Percentiles rank a stretch among this genome's conserved stretches.
Conservation (phyloP, 139 green algal genomes). For the Chlamydomonas urium region DNA sequence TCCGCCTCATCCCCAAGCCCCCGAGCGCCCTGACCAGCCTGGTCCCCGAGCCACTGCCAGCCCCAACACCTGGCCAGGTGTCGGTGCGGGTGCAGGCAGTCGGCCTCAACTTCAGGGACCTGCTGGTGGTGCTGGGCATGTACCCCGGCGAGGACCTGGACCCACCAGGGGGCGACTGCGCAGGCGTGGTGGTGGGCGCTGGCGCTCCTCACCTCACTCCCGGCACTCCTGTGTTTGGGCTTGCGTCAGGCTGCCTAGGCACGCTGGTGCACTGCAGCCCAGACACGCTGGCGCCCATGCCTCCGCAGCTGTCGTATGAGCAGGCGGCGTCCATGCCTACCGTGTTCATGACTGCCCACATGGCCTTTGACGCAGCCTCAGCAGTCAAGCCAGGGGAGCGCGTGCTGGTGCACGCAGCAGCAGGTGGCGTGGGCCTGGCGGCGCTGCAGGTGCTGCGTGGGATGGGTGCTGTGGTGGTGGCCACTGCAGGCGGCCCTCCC, state of each 20-base stretch:
- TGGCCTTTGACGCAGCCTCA: slow-evolving; percentile 43
- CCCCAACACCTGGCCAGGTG: slow-evolving; percentile 25
- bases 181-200: slow-evolving; percentile 63
- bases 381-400: slow-evolving; percentile 24
- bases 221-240: slow-evolving; percentile 75
- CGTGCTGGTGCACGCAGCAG: slow-evolving; percentile 69
- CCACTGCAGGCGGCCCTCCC: slow-evolving; percentile 61
- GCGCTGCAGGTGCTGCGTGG: slow-evolving; percentile 53
- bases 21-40: slow-evolving; percentile 51
- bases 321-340: slow-evolving; percentile 71
- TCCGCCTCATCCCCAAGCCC: slow-evolving; percentile 42
- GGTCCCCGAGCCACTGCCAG: slow-evolving; percentile 27
- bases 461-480: slow-evolving; percentile 38
- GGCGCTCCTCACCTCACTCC: slow-evolving; percentile 11
- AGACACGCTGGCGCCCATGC: slow-evolving; percentile 58
- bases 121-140: slow-evolving; percentile 70
- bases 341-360: slow-evolving; percentile 75
- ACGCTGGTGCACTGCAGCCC: slow-evolving; percentile 45
- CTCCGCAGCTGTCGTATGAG: slow-evolving; percentile 57
- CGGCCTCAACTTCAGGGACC: slow-evolving; percentile 79
- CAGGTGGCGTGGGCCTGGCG: slow-evolving; percentile 75
- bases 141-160: slow-evolving; percentile 75
- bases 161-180: slow-evolving; percentile 68
- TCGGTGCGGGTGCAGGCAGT: slow-evolving; percentile 66
- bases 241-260: slow-evolving; percentile 72